Evolutionary conservation across 306 rosid species (phyloP).

Genomic region (Castanea mollissima): DNA sequence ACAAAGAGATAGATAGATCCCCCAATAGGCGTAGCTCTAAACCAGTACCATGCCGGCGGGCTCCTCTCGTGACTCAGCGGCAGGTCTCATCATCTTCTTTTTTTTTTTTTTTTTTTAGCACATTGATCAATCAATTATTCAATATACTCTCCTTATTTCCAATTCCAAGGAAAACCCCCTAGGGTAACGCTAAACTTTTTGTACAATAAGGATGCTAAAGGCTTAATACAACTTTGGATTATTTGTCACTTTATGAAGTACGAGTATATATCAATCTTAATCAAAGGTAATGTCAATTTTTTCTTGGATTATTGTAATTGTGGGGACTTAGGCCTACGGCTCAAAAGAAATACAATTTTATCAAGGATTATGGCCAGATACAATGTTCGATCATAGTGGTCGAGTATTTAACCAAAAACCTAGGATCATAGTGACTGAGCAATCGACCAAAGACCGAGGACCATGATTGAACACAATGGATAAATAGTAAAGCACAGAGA

Average conservation of each 20-base stretch:
- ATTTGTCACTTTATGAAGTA: too few species aligned
- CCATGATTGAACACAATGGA: too few species aligned
- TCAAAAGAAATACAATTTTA: too few species aligned
- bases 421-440: too few species aligned
- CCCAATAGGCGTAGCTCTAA: neutral
- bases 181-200: neutral
- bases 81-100: neutral
- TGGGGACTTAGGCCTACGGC: too few species aligned
- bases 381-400: too few species aligned
- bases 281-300: neutral
- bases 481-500: too few species aligned
- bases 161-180: neutral
- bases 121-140: neutral
- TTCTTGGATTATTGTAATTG: neutral
- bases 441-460: too few species aligned
- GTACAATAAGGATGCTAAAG: neutral
- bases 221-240: too few species aligned
- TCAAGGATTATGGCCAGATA: too few species aligned
- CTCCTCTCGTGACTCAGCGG: constrained; percentile 22
- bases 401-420: too few species aligned
- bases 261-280: neutral
- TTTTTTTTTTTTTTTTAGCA: neutral
- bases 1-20: too few species aligned
- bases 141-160: neutral
- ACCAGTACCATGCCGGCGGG: neutral